phyloP scores from a whole-genome alignment of 169 alveolate genomes.

The Plasmodium adleri region DNA sequence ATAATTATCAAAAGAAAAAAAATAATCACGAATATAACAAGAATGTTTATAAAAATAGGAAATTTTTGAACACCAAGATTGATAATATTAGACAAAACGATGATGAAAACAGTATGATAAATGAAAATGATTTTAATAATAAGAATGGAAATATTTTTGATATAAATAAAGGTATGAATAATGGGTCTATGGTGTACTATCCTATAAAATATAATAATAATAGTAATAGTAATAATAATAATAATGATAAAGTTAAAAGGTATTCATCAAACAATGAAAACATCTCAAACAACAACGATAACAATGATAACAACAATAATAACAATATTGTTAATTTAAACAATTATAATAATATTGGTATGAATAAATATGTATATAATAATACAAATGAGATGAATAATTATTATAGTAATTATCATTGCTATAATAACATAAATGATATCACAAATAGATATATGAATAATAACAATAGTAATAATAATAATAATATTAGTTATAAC shows the following conservation, averaged over 20 bases:
- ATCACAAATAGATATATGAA: constrained; percentile 11
- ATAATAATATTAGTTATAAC: constrained; percentile 13
- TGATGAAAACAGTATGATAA: not conserved
- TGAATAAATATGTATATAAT: not conserved
- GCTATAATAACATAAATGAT: not conserved
- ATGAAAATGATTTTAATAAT: not conserved
- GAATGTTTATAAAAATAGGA: constrained; percentile 20
- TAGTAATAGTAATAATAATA: not conserved
- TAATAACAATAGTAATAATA: not conserved
- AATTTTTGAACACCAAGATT: constrained; percentile 1
- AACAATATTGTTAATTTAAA: not conserved
- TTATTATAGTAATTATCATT: not conserved
- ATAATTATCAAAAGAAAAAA: constrained; percentile 21
- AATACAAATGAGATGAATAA: not conserved
- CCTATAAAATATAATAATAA: not conserved
- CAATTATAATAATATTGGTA: not conserved
- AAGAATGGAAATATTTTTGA: not conserved
- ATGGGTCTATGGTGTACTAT: too few species aligned
- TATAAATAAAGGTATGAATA: too few species aligned
- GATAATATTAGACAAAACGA: not conserved
- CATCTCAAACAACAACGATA: not conserved
- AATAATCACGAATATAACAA: constrained; percentile 50
- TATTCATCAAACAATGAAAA: too few species aligned
- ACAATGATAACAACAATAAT: not conserved
- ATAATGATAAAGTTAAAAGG: constrained; percentile 4